Percentiles rank a stretch among this genome's conserved stretches.
Evolutionary conservation across 2,329 filamentous ascomycete species (phyloP).

Genomic region (Knufia petricola): DNA sequence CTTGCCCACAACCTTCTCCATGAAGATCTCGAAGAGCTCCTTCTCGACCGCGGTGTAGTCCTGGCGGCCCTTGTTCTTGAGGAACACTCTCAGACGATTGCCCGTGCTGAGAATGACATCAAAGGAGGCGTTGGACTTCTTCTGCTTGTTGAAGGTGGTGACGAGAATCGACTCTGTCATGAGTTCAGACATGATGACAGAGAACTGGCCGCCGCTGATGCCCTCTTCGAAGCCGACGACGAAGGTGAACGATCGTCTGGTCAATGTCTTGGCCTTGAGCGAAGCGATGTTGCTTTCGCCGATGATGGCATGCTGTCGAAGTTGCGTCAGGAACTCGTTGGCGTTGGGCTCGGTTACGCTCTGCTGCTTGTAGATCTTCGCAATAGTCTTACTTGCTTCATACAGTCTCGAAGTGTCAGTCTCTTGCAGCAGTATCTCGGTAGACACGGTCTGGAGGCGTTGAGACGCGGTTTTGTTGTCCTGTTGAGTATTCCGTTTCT

Average conservation of each 20-base stretch:
- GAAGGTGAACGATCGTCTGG: slow-evolving; percentile 35
- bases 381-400: slow-evolving; percentile 38
- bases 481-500: slow-evolving; percentile 31
- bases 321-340: slow-evolving; percentile 34
- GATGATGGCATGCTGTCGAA: slow-evolving; percentile 41
- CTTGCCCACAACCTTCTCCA: slow-evolving; percentile 31
- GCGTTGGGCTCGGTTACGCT: slow-evolving; percentile 32
- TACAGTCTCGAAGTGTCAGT: slow-evolving; percentile 37
- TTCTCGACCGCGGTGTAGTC: slow-evolving; percentile 26
- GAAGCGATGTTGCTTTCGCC: slow-evolving; percentile 31
- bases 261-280: slow-evolving; percentile 8
- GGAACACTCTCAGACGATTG: slow-evolving; percentile 19
- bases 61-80: slow-evolving; percentile 25
- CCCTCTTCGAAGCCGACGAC: slow-evolving; percentile 36
- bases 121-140: slow-evolving; percentile 15
- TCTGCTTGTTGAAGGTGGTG: slow-evolving; percentile 6
- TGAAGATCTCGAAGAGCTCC: slow-evolving; percentile 29
- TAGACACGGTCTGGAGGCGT: slow-evolving; percentile 33
- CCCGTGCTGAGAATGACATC: slow-evolving; percentile 27
- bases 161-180: slow-evolving; percentile 26
- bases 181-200: slow-evolving; percentile 35
- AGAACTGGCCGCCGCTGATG: slow-evolving; percentile 29
- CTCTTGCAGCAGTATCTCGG: slow-evolving; percentile 34
- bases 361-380: slow-evolving; percentile 36
- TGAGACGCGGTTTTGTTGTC: slow-evolving; percentile 30